These are phyloP conservation scores for Neocallimastix lanati DNA, from an alignment of 192 early-diverging fungal species.

Conservation along the genomic window DNA sequence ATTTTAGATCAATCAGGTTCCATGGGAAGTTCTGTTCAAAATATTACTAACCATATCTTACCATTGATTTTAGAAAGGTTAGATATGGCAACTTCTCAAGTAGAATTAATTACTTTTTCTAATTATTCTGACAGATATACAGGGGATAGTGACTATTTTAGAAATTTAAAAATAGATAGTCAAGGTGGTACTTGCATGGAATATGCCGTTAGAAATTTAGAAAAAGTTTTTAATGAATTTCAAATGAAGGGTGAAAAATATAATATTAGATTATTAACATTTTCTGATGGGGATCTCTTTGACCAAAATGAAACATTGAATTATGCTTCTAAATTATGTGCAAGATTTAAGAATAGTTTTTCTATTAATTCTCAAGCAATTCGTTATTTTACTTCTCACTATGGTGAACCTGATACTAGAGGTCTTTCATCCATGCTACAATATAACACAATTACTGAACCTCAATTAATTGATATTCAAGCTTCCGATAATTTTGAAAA, in stretches of 20 bases:
- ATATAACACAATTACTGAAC: background rate
- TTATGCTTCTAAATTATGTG: background rate
- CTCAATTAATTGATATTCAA: background rate
- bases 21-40: background rate
- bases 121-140: background rate
- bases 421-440: constrained; percentile 11
- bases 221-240: background rate
- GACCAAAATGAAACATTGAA: background rate
- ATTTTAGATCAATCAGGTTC: background rate
- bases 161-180: background rate
- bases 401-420: constrained; percentile 6
- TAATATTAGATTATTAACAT: background rate
- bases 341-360: background rate
- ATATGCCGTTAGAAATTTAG: background rate
- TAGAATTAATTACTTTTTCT: background rate
- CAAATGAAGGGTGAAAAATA: background rate
- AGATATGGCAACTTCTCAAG: background rate
- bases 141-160: background rate
- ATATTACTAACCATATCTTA: background rate
- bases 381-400: constrained; percentile 2
- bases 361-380: constrained; percentile 9
- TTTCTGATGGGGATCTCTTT: background rate
- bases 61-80: background rate
- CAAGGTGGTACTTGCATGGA: background rate
- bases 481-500: background rate